Evolutionary conservation across 345 rosid species (phyloP).

Genomic region (Syzygium aqueum): DNA sequence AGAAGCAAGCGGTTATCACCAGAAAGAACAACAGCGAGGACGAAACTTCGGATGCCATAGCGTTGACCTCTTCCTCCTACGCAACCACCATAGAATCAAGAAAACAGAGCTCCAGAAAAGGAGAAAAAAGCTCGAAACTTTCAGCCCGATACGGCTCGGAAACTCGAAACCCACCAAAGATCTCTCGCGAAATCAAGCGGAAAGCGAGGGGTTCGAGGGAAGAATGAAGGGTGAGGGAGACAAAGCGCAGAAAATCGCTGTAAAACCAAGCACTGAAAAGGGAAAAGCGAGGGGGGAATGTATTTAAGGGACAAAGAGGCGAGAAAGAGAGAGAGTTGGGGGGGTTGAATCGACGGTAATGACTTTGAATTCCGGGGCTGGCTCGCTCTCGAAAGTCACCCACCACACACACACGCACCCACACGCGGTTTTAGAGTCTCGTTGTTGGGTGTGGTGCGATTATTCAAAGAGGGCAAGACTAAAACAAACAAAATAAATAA

Average conservation of each 20-base stretch:
- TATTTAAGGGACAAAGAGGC: neutral
- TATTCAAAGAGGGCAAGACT: neutral
- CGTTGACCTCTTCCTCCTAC: constrained; percentile 9
- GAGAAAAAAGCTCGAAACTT: neutral
- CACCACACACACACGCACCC: neutral
- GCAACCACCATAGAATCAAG: neutral
- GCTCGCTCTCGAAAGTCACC: neutral
- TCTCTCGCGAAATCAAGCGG: neutral
- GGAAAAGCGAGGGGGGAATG: rapidly evolving
- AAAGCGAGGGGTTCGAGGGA: neutral
- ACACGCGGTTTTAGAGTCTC: neutral
- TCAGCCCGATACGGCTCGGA: neutral
- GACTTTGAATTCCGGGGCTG: neutral
- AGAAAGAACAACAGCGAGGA: constrained; percentile 23
- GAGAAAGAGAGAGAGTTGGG: no score
- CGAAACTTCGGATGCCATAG: constrained; percentile 40
- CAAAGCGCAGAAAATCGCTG: neutral
- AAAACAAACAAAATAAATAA: neutral
- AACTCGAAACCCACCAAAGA: neutral
- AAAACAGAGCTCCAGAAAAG: neutral
- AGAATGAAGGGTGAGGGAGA: neutral
- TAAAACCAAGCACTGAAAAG: neutral
- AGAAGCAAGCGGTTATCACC: constrained; percentile 15
- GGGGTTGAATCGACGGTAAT: neutral
- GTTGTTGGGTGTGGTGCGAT: neutral